Percentiles rank a stretch among this genome's conserved stretches.
phyloP scores from a whole-genome alignment of 345 rosid genomes.

The Eucalyptus leucophloia region DNA sequence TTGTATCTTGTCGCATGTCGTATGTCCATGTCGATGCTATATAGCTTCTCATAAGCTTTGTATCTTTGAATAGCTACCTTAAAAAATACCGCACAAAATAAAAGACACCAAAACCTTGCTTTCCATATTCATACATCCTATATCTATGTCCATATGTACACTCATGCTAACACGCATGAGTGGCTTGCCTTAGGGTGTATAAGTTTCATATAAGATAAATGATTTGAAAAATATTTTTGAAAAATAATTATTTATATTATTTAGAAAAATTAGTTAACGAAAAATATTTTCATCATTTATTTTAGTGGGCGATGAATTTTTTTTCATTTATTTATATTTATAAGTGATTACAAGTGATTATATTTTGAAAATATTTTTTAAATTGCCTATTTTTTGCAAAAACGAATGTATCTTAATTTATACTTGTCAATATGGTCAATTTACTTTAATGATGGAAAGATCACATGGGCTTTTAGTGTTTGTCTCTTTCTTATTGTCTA shows the following conservation, averaged over 20 bases:
- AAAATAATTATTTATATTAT: too few relatives aligned
- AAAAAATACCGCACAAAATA: neutral
- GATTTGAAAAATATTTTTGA: too few relatives aligned
- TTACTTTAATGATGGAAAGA: neutral
- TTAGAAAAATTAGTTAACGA: too few relatives aligned
- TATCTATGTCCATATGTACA: neutral
- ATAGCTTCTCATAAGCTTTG: neutral
- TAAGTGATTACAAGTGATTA: too few relatives aligned
- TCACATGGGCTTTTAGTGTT: neutral
- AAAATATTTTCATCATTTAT: too few relatives aligned
- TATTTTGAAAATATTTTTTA: too few relatives aligned
- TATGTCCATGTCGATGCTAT: fast-evolving
- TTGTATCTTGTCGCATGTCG: fast-evolving
- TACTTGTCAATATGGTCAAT: neutral
- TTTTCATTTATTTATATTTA: too few relatives aligned
- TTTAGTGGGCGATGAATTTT: neutral
- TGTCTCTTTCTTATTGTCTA: neutral
- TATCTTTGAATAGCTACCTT: neutral
- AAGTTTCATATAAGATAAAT: too few relatives aligned
- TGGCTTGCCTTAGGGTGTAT: neutral
- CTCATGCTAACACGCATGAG: neutral
- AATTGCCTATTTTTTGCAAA: too few relatives aligned
- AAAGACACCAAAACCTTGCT: neutral
- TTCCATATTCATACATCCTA: neutral
- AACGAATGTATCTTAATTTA: neutral